A percentile compares a stretch with the other conserved stretches of the same genome.
Conservation (phyloP, 169 alveolate genomes). For the Toxoplasma gondii region DNA sequence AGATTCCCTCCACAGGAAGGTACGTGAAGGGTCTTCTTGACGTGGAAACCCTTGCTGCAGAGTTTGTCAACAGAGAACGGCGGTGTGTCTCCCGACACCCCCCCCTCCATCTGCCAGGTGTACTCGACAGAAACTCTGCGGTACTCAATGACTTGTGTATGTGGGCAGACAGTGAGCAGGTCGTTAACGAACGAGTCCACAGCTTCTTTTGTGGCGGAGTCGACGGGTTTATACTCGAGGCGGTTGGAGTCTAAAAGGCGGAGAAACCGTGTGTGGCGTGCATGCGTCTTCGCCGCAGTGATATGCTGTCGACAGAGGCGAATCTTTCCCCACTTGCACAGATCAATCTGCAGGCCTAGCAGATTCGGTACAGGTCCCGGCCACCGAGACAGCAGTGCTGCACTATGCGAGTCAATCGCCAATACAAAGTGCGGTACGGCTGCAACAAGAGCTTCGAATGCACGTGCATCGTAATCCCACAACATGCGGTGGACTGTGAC, state of each 20-base stretch:
- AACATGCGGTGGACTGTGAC: neutral
- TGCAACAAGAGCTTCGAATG: neutral
- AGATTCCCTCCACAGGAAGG: neutral
- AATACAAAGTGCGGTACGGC: neutral
- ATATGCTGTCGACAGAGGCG: neutral
- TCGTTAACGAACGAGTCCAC: neutral
- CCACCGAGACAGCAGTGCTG: neutral
- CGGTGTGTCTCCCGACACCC: conserved; percentile 9
- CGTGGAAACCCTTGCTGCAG: neutral
- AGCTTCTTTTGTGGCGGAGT: neutral
- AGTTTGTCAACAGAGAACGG: neutral
- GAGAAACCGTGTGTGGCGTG: neutral
- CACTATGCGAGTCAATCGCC: neutral
- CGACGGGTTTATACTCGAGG: neutral
- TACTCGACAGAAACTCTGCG: neutral
- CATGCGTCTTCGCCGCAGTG: neutral
- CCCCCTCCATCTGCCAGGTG: conserved; percentile 27
- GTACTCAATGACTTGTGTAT: neutral
- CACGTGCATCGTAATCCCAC: neutral
- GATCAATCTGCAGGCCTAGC: neutral
- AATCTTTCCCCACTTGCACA: neutral
- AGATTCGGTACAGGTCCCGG: conserved; percentile 10
- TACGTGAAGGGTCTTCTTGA: neutral
- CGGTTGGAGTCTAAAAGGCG: conserved; percentile 33
- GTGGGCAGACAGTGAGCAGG: neutral